Percentiles rank a stretch among this genome's conserved stretches.
Evolutionary conservation across 768 basidiomycete genomes (phyloP).

Genomic region (Leucocoprinus birnbaumii): DNA sequence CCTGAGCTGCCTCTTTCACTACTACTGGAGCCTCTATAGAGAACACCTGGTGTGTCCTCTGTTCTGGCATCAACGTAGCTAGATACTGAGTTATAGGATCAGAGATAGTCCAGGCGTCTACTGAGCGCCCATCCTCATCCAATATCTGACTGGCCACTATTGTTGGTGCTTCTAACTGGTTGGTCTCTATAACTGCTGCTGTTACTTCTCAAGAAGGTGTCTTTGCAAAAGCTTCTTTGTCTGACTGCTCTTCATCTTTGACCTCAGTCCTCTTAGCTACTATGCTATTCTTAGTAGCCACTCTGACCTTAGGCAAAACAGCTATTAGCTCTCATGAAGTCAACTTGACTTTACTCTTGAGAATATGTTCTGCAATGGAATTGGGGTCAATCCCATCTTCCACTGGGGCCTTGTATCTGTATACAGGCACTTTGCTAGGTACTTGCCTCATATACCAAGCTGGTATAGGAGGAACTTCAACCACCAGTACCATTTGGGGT

Average conservation of each 20-base stretch:
- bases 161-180: no score
- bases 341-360: neutral
- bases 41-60: neutral
- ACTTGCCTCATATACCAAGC: neutral
- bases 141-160: no score
- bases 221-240: no score
- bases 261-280: no score
- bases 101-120: no score
- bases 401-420: neutral
- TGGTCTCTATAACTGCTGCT: no score
- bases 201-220: no score
- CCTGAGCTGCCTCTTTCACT: slow-evolving; percentile 2
- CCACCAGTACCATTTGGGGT: neutral
- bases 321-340: slow-evolving; percentile 2
- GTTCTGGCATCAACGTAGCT: neutral
- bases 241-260: no score
- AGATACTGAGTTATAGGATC: no score
- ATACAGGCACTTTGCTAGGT: neutral
- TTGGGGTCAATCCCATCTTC: neutral
- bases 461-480: neutral
- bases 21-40: no score
- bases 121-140: no score
- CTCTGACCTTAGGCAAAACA: neutral
- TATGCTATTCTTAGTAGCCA: neutral
- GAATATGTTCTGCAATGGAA: neutral